A percentile compares a stretch with the other conserved stretches of the same genome.
Evolutionary conservation across 2,329 filamentous ascomycete genomes (phyloP).

Genomic region (Juglanconis juglandina): DNA sequence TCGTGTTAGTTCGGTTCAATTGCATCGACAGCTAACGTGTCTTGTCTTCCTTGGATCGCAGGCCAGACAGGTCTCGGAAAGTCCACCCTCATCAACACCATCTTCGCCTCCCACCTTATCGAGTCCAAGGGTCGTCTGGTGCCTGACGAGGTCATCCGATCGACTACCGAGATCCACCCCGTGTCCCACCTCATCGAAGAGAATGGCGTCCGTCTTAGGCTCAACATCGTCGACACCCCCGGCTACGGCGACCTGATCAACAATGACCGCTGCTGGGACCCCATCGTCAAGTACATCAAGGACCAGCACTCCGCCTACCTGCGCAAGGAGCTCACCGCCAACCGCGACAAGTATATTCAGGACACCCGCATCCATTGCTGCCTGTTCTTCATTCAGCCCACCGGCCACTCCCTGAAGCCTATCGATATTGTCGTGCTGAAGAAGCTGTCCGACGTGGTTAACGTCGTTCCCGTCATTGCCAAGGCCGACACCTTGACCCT

Average conservation of each 20-base stretch:
- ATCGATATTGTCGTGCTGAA: slow-evolving; percentile 99
- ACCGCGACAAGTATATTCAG: slow-evolving; percentile 98
- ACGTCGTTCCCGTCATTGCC: slow-evolving; percentile 97
- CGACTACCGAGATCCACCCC: slow-evolving; percentile 96
- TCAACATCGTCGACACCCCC: slow-evolving; percentile 99
- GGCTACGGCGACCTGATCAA: slow-evolving; percentile 98
- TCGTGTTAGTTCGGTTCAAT: not conserved
- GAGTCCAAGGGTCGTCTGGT: slow-evolving; percentile 95
- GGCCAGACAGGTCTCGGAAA: slow-evolving; percentile 98
- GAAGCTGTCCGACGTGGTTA: slow-evolving; percentile 99
- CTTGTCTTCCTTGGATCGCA: slow-evolving; percentile 37
- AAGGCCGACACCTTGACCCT: slow-evolving; percentile 96
- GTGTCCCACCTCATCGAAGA: slow-evolving; percentile 99
- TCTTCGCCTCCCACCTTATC: slow-evolving; percentile 98
- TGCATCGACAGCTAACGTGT: slow-evolving; percentile 27
- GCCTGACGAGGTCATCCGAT: slow-evolving; percentile 88
- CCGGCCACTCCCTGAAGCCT: slow-evolving; percentile 95
- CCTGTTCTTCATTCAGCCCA: slow-evolving; percentile 99
- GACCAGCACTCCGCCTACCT: slow-evolving; percentile 99
- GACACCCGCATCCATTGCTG: slow-evolving; percentile 99
- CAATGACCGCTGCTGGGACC: slow-evolving; percentile 99
- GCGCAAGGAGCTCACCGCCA: slow-evolving; percentile 97
- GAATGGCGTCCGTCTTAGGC: slow-evolving; percentile 92
- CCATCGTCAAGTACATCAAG: slow-evolving; percentile 99
- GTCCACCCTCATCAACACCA: slow-evolving; percentile 99